These are phyloP conservation scores for Melampsora abietis-canadensis DNA, from an alignment of 1,284 basidiomycete genomes.

Conservation along the genomic window DNA sequence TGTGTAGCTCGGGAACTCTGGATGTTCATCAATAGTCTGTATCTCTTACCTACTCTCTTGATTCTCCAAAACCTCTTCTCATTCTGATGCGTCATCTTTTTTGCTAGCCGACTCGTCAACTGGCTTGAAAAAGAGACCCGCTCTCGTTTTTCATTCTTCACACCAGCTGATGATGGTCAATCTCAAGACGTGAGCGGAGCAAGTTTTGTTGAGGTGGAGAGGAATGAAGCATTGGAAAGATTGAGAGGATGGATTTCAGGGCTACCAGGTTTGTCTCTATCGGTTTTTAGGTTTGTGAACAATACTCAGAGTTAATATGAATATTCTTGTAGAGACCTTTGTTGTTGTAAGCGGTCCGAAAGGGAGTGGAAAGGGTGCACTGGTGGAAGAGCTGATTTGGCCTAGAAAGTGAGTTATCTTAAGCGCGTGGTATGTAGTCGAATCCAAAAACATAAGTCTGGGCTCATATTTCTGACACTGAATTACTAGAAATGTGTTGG, in stretches of 20 bases:
- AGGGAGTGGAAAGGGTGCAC: constrained; percentile 78
- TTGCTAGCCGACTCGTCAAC: constrained; percentile 39
- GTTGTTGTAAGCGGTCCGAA: constrained; percentile 80
- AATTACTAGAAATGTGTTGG: constrained; percentile 62
- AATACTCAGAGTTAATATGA: neutral
- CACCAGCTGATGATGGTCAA: constrained; percentile 8
- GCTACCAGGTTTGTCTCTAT: neutral
- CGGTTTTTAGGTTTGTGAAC: neutral
- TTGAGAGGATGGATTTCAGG: constrained; percentile 63
- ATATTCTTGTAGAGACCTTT: constrained; percentile 55
- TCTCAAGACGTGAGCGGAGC: constrained; percentile 41
- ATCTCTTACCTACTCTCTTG: neutral
- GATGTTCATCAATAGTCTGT: constrained; percentile 22
- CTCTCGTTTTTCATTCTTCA: constrained; percentile 44
- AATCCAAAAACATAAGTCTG: no score
- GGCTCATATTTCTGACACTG: constrained; percentile 26
- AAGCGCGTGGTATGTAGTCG: no score
- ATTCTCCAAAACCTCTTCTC: neutral
- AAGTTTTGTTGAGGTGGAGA: constrained; percentile 34
- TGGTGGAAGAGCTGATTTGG: constrained; percentile 62
- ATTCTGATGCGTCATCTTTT: neutral
- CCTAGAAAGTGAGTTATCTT: constrained; percentile 34
- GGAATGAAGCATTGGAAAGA: constrained; percentile 13
- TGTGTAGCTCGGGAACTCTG: constrained; percentile 10
- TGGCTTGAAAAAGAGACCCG: constrained; percentile 52